A percentile compares a stretch with the other conserved stretches of the same genome.
phyloP scores from a whole-genome alignment of 805 yeast genomes.

The Zygoascus flipseniorum region DNA sequence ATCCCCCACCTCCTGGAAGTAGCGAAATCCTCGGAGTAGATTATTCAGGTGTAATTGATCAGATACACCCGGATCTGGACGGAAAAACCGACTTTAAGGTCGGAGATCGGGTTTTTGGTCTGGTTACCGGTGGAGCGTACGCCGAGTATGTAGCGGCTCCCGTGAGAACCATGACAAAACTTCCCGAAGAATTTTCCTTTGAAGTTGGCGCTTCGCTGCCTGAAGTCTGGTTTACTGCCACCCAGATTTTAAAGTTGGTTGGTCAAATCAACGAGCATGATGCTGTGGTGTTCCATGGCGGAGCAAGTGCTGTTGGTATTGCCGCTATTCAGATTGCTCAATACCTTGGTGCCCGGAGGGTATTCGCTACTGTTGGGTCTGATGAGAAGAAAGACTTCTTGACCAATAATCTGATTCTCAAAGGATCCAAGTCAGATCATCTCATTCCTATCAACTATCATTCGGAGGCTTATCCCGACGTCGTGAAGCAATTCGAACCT shows the following conservation, averaged over 20 bases:
- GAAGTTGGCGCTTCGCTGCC: slow-evolving; percentile 28
- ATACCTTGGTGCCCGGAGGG: slow-evolving; percentile 26
- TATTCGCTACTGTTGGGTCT: slow-evolving; percentile 28
- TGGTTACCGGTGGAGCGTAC: slow-evolving; percentile 31
- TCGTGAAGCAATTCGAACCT: slow-evolving; percentile 17
- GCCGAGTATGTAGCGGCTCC: slow-evolving; percentile 29
- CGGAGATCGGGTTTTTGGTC: slow-evolving; percentile 32
- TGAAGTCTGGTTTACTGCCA: slow-evolving; percentile 32
- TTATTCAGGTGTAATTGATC: slow-evolving; percentile 28
- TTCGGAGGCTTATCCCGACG: slow-evolving; percentile 19
- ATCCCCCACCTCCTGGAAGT: slow-evolving; percentile 27
- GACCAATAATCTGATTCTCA: slow-evolving; percentile 11
- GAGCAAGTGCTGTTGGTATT: slow-evolving; percentile 29
- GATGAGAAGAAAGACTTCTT: slow-evolving; percentile 22
- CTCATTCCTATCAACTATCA: slow-evolving; percentile 24
- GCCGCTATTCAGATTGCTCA: slow-evolving; percentile 33
- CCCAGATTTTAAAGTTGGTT: slow-evolving; percentile 25
- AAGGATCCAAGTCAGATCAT: slow-evolving; percentile 18
- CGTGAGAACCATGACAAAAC: slow-evolving; percentile 17
- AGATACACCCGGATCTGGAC: slow-evolving; percentile 9
- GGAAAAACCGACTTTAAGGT: slow-evolving; percentile 15
- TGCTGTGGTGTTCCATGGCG: slow-evolving; percentile 28
- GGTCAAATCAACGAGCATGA: slow-evolving; percentile 25
- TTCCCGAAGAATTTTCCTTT: slow-evolving; percentile 20
- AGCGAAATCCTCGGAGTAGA: slow-evolving; percentile 30